phyloP scores from a whole-genome alignment of 1,284 basidiomycete genomes.

The Sanghuangporus sanghuang region DNA sequence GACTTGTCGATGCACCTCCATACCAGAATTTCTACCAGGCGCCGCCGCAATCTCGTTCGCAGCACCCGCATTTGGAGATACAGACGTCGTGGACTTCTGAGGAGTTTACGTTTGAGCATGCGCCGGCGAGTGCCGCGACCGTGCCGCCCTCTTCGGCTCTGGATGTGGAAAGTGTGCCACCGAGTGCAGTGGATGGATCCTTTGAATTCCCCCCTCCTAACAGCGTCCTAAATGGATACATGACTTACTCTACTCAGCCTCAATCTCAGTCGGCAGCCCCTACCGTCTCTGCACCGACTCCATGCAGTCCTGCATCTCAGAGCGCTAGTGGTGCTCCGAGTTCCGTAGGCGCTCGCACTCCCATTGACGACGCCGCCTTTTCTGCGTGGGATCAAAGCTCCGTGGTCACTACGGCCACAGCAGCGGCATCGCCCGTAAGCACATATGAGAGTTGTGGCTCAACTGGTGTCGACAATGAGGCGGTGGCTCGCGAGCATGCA shows the following conservation, averaged over 20 bases:
- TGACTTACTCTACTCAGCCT: not conserved
- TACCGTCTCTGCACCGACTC: not conserved
- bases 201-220: not conserved
- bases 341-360: not conserved
- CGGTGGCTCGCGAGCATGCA: not conserved
- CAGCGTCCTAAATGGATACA: not conserved
- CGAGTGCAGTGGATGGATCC: slow-evolving; percentile 1
- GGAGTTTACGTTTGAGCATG: not conserved
- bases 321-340: not conserved
- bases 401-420: not conserved
- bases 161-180: not conserved
- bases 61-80: slow-evolving; percentile 5
- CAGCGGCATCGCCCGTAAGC: not conserved
- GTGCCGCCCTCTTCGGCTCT: not conserved
- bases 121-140: not conserved
- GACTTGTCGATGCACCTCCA: not conserved
- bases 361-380: not conserved
- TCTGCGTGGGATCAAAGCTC: not conserved
- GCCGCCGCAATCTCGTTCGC: not conserved
- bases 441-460: not conserved
- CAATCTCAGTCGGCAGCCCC: not conserved
- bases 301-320: not conserved
- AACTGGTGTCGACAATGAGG: not conserved
- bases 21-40: slow-evolving; percentile 1
- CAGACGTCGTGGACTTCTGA: slow-evolving; percentile 4